phyloP scores from a whole-genome alignment of 2,329 filamentous ascomycete species.

The Scopulariopsis brevicaulis region DNA sequence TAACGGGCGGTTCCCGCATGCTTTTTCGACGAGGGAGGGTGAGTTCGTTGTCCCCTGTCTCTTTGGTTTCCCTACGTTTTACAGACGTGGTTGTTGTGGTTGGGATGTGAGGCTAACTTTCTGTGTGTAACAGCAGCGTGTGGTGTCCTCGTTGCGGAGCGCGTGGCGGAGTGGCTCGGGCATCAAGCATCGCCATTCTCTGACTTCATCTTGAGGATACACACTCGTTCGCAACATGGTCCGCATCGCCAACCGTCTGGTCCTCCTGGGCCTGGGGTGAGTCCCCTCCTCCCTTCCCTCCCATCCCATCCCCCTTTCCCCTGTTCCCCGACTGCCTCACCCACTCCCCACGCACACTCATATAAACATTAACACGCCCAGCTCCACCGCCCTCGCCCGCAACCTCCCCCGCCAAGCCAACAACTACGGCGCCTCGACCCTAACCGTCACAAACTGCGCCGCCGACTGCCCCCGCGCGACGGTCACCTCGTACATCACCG shows the following conservation, averaged over 20 bases:
- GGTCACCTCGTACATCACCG: background rate
- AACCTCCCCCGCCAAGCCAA: background rate
- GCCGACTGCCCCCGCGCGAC: background rate
- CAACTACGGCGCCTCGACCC: background rate
- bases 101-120: background rate
- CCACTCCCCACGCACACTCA: no score
- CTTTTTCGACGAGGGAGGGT: constrained; percentile 39
- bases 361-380: background rate
- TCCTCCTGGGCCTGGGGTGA: constrained; percentile 1
- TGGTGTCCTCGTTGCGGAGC: background rate
- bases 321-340: no score
- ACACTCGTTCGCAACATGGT: constrained; percentile 1
- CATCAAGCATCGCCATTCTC: background rate
- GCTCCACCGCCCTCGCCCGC: background rate
- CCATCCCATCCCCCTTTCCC: background rate
- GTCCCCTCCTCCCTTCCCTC: no score
- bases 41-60: constrained; percentile 11
- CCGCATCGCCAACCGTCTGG: background rate
- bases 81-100: background rate
- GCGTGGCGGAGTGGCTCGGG: background rate
- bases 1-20: constrained; percentile 43
- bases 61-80: background rate
- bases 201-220: background rate
- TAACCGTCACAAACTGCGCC: background rate
- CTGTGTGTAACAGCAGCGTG: background rate